phyloP scores from a whole-genome alignment of 116 monocot genomes.

The Papilionanthe hybrid region DNA sequence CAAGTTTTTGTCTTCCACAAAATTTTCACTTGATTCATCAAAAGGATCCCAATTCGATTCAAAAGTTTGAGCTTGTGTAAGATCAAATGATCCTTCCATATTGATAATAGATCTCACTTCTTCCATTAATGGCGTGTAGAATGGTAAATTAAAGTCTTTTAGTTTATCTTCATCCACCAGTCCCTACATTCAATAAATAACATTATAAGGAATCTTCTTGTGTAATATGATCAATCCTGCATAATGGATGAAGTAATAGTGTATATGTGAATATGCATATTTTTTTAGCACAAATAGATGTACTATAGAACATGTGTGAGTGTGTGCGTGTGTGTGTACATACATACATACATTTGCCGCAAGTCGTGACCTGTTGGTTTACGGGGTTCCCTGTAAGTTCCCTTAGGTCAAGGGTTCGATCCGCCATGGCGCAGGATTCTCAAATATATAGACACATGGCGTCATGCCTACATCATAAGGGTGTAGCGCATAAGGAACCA shows the following conservation, averaged over 20 bases:
- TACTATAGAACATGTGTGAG: too few species aligned
- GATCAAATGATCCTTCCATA: constrained; percentile 12
- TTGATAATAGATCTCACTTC: constrained; percentile 15
- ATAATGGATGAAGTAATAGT: not conserved
- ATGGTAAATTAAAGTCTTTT: constrained; percentile 22
- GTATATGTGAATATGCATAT: too few species aligned
- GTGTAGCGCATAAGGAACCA: too few species aligned
- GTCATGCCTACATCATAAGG: too few species aligned
- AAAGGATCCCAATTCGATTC: constrained; percentile 27
- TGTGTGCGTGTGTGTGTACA: too few species aligned
- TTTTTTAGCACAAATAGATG: too few species aligned
- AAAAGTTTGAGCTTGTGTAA: constrained; percentile 11
- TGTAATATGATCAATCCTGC: not conserved
- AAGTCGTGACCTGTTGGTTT: too few species aligned
- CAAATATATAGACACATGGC: too few species aligned
- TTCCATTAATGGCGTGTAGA: constrained; percentile 20
- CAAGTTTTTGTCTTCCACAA: not conserved
- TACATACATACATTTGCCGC: too few species aligned
- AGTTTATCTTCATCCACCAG: constrained; percentile 15
- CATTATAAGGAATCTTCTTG: not conserved
- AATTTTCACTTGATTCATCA: constrained; percentile 19
- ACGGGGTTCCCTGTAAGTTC: too few species aligned
- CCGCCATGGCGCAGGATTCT: too few species aligned
- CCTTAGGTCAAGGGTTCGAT: too few species aligned
- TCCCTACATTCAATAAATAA: constrained; percentile 11